A percentile compares a stretch with the other conserved stretches of the same genome.
phyloP scores from a whole-genome alignment of 2,329 filamentous ascomycete genomes.

The Curvularia sp. region DNA sequence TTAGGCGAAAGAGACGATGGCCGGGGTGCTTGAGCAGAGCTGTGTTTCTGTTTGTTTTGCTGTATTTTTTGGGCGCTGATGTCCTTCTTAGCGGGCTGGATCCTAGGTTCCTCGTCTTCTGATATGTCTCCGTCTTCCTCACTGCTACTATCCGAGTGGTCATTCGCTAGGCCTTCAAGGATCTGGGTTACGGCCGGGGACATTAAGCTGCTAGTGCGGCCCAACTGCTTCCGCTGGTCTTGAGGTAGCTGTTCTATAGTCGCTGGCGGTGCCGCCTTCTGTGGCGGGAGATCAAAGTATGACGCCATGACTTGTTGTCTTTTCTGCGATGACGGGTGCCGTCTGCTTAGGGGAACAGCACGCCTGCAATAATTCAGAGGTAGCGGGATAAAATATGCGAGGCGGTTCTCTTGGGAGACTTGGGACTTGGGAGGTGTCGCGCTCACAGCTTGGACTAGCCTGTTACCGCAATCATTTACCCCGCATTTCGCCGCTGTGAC shows the following conservation, averaged over 20 bases:
- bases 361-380: constrained; percentile 13
- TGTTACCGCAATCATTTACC: constrained; percentile 11
- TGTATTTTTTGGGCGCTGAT: constrained; percentile 13
- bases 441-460: constrained; percentile 7
- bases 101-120: constrained; percentile 15
- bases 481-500: constrained; percentile 14
- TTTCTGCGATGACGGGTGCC: neutral
- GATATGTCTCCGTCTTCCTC: constrained; percentile 28
- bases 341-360: neutral
- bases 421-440: constrained; percentile 10
- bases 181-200: constrained; percentile 43
- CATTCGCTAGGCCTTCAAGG: constrained; percentile 37
- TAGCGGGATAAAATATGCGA: constrained; percentile 12
- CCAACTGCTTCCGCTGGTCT: constrained; percentile 27
- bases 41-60: constrained; percentile 16
- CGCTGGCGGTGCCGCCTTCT: constrained; percentile 26
- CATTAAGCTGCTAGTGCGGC: constrained; percentile 30
- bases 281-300: constrained; percentile 44
- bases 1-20: constrained; percentile 23
- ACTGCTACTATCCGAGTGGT: constrained; percentile 38
- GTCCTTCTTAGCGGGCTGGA: constrained; percentile 19
- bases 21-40: constrained; percentile 11
- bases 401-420: constrained; percentile 24
- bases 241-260: constrained; percentile 22
- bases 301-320: constrained; percentile 38